Percentiles rank a stretch among this genome's conserved stretches.
phyloP scores from a whole-genome alignment of 345 rosid species.

The Linum lewisii region DNA sequence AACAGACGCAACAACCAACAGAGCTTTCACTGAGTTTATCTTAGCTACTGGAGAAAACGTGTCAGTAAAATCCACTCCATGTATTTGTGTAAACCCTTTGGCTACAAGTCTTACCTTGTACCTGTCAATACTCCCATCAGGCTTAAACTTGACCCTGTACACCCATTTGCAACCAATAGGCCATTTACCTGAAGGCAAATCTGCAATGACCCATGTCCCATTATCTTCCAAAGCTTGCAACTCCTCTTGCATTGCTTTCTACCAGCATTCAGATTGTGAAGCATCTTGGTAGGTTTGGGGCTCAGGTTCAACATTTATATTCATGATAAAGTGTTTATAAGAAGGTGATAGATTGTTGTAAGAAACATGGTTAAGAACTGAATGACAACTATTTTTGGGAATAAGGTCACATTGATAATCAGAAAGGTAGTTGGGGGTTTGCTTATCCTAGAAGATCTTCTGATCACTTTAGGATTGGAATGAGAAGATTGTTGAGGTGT shows the following conservation, averaged over 20 bases:
- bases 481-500: too few species aligned
- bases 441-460: too few species aligned
- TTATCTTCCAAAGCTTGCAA: not conserved
- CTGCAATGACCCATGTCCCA: not conserved
- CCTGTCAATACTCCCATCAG: constrained; percentile 1
- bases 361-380: too few species aligned
- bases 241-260: not conserved
- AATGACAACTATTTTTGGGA: too few species aligned
- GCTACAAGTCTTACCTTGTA: not conserved
- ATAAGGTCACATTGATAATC: too few species aligned
- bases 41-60: constrained; percentile 1
- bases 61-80: not conserved
- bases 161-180: not conserved
- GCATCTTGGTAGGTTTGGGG: not conserved
- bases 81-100: not conserved
- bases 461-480: too few species aligned
- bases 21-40: not conserved
- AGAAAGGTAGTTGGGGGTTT: too few species aligned
- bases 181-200: not conserved
- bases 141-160: not conserved
- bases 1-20: not conserved
- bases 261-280: not conserved
- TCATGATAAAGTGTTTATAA: too few species aligned
- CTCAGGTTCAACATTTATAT: not conserved
- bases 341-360: too few species aligned